Conservation (phyloP, 495 filamentous ascomycete species). For the Aspergillus bertholletiae region DNA sequence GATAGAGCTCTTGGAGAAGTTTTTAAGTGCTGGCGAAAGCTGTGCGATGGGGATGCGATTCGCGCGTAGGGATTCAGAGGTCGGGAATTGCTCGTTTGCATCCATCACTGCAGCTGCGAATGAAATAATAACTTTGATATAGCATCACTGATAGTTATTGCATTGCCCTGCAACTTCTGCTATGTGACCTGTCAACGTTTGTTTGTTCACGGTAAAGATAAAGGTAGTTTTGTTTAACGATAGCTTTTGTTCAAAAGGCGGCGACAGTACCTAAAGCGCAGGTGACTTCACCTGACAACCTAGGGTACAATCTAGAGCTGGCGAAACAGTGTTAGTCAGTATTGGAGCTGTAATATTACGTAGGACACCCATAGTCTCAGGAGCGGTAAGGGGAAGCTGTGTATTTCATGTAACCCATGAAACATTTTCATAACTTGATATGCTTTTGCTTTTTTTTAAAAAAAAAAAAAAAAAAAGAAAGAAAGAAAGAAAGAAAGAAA, state of each 20-base stretch:
- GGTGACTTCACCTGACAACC: neutral
- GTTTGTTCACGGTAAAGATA: neutral
- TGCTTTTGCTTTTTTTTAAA: neutral
- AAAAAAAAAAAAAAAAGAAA: no score
- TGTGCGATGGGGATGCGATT: conserved; percentile 61
- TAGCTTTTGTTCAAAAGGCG: neutral
- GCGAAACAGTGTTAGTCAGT: conserved; percentile 6
- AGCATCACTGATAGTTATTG: conserved; percentile 9
- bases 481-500: no score
- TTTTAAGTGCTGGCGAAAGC: conserved; percentile 52
- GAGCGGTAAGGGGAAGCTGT: neutral
- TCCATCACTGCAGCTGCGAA: conserved; percentile 30
- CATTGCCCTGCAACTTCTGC: neutral
- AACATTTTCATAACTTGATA: no score
- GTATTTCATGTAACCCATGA: neutral
- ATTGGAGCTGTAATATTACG: conserved; percentile 22
- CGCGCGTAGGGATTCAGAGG: conserved; percentile 21
- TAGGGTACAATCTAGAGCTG: no score
- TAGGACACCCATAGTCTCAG: neutral
- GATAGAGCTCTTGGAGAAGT: conserved; percentile 36
- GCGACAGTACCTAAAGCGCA: neutral
- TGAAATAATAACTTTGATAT: conserved; percentile 14
- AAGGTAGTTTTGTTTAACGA: neutral
- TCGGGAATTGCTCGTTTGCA: conserved; percentile 22
- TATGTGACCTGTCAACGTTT: neutral